A percentile compares a stretch with the other conserved stretches of the same genome.
These are phyloP conservation scores for Leccinum barrowsii DNA, from an alignment of 768 basidiomycete species.

Conservation along the genomic window DNA sequence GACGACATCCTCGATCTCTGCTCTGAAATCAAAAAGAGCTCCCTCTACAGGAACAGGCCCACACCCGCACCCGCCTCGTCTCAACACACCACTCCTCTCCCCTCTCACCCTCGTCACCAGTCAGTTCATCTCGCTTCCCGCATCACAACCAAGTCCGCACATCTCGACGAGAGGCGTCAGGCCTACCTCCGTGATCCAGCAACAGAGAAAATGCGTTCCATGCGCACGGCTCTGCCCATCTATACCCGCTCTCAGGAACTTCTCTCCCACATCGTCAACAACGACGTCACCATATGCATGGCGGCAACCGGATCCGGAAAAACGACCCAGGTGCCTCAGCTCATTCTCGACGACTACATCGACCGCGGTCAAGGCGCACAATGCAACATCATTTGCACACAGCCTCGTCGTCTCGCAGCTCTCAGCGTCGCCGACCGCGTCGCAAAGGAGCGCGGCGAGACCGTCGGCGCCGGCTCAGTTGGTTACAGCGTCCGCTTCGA, in stretches of 20 bases:
- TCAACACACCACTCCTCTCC: constrained; percentile 2
- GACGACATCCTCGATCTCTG: constrained; percentile 71
- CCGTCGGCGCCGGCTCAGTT: constrained; percentile 59
- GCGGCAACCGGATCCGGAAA: constrained; percentile 91
- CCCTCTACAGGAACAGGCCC: constrained; percentile 65
- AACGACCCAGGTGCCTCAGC: constrained; percentile 92
- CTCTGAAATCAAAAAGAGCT: constrained; percentile 58
- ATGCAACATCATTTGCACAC: constrained; percentile 91
- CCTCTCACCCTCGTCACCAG: constrained; percentile 26
- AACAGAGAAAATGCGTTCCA: constrained; percentile 62
- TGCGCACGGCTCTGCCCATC: constrained; percentile 71
- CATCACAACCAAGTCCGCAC: constrained; percentile 50
- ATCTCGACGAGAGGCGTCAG: constrained; percentile 50
- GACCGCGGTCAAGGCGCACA: constrained; percentile 71
- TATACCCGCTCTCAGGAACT: constrained; percentile 64
- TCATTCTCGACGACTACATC: constrained; percentile 84
- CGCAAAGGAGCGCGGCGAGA: constrained; percentile 80
- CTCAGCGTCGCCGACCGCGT: constrained; percentile 90
- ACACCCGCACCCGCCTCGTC: constrained; percentile 24
- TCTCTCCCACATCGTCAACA: constrained; percentile 60
- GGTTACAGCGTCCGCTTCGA: constrained; percentile 96
- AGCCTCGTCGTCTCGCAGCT: constrained; percentile 88
- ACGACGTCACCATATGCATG: constrained; percentile 88
- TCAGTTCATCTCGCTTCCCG: constrained; percentile 26
- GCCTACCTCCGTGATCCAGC: constrained; percentile 58